These are phyloP conservation scores for Lachancea kluyveri DNA, from an alignment of 805 yeast genomes.

Conservation along the genomic window DNA sequence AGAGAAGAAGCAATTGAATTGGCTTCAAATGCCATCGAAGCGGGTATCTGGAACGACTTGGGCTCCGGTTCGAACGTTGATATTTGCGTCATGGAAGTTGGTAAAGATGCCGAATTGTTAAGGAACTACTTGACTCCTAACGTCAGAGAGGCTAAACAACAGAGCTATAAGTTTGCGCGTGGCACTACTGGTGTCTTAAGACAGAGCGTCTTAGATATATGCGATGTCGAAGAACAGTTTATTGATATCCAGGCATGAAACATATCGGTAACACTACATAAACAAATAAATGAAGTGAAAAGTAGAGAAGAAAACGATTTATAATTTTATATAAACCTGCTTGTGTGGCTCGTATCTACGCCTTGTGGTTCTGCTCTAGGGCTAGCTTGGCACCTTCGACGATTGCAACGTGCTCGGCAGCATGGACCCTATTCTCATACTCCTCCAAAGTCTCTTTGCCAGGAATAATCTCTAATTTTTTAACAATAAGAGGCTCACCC, in stretches of 20 bases:
- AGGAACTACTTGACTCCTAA: slow-evolving; percentile 92
- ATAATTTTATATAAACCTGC: not conserved
- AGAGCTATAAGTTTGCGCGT: slow-evolving; percentile 76
- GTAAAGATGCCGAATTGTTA: slow-evolving; percentile 76
- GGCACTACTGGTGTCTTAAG: slow-evolving; percentile 90
- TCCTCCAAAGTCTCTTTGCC: slow-evolving; percentile 66
- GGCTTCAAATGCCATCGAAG: slow-evolving; percentile 88
- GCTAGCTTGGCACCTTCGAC: slow-evolving; percentile 83
- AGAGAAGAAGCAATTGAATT: slow-evolving; percentile 88
- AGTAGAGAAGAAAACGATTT: not conserved
- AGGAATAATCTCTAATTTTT: slow-evolving; percentile 61
- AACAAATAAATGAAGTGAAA: slow-evolving; percentile 1
- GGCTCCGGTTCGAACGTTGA: slow-evolving; percentile 99
- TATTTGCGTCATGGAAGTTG: slow-evolving; percentile 92
- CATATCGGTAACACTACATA: slow-evolving; percentile 1
- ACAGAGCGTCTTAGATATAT: slow-evolving; percentile 56
- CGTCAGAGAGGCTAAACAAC: slow-evolving; percentile 73
- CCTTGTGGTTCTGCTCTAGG: slow-evolving; percentile 28
- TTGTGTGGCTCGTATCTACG: too few species aligned
- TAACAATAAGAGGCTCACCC: slow-evolving; percentile 84
- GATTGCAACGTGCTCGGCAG: slow-evolving; percentile 81
- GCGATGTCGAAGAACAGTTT: slow-evolving; percentile 64
- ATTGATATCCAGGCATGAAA: slow-evolving; percentile 26
- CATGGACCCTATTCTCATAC: slow-evolving; percentile 80
- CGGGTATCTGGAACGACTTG: slow-evolving; percentile 98